A percentile compares a stretch with the other conserved stretches of the same genome.
phyloP scores from a whole-genome alignment of 257 asterid species.

The Solanum arcanum region DNA sequence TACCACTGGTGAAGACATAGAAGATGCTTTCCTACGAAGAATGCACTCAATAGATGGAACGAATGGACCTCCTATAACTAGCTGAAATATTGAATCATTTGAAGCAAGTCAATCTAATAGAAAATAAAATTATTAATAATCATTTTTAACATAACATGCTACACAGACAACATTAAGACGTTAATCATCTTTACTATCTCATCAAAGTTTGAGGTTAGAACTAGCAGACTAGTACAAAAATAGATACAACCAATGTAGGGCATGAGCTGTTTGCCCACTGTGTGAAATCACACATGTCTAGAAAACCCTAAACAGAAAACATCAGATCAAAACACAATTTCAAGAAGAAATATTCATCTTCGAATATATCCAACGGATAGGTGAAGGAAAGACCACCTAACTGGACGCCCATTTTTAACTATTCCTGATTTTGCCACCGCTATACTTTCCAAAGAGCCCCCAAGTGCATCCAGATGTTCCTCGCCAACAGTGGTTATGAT shows the following conservation, averaged over 20 bases:
- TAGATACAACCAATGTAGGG: neutral
- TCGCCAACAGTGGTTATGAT: slow-evolving; percentile 83
- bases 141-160: neutral
- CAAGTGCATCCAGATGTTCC: slow-evolving; percentile 93
- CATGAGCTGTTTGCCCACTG: neutral
- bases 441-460: slow-evolving; percentile 91
- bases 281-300: neutral
- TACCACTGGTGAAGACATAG: slow-evolving; percentile 64
- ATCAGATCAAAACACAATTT: neutral
- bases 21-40: slow-evolving; percentile 61
- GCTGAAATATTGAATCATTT: slow-evolving; percentile 30
- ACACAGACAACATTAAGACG: neutral
- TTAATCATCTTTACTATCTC: neutral
- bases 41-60: slow-evolving; percentile 72
- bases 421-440: slow-evolving; percentile 90
- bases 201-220: neutral
- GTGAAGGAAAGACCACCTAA: slow-evolving; percentile 63
- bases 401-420: slow-evolving; percentile 78
- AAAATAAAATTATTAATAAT: neutral
- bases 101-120: slow-evolving; percentile 5
- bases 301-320: neutral
- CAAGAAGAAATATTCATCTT: neutral
- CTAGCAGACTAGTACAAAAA: neutral
- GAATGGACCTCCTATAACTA: slow-evolving; percentile 92
- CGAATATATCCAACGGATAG: slow-evolving; percentile 2